Evolutionary conservation across 257 asterid genomes (phyloP).

Genomic region (Vinca minor): DNA sequence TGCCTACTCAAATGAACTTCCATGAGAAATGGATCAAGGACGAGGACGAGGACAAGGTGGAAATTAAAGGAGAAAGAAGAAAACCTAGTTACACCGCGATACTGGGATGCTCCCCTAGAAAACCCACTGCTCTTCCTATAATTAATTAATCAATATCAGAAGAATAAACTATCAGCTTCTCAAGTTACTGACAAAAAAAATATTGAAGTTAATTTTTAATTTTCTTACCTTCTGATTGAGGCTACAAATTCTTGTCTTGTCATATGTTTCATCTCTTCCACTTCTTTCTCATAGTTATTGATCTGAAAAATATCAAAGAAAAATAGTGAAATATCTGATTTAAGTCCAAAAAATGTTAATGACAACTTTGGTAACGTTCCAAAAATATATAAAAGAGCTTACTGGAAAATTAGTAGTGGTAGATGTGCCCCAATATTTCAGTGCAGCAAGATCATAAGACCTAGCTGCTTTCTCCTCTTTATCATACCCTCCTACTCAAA

Average conservation of each 20-base stretch:
- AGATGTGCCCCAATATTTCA: slow-evolving; percentile 93
- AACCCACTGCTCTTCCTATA: slow-evolving; percentile 84
- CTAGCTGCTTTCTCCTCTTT: slow-evolving; percentile 96
- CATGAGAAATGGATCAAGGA: slow-evolving; percentile 12
- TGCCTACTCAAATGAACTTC: slow-evolving; percentile 43
- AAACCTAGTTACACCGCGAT: slow-evolving; percentile 89
- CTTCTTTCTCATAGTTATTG: slow-evolving; percentile 78
- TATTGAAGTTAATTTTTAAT: neutral
- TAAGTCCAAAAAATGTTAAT: neutral
- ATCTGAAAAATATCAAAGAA: no score
- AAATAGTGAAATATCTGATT: no score
- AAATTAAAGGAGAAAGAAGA: neutral
- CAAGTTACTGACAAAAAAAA: neutral
- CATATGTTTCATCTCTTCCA: slow-evolving; percentile 91
- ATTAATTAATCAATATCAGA: neutral
- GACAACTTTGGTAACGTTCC: neutral
- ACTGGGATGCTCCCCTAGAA: slow-evolving; percentile 90
- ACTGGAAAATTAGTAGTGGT: slow-evolving; percentile 92
- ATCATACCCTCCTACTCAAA: slow-evolving; percentile 74
- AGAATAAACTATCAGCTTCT: neutral
- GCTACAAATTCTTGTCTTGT: slow-evolving; percentile 97
- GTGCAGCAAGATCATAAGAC: slow-evolving; percentile 88
- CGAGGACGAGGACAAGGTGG: neutral
- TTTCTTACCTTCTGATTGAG: slow-evolving; percentile 63
- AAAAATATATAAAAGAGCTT: neutral